phyloP scores from a whole-genome alignment of 139 green algal species.

The Mychonastes homosphaera region DNA sequence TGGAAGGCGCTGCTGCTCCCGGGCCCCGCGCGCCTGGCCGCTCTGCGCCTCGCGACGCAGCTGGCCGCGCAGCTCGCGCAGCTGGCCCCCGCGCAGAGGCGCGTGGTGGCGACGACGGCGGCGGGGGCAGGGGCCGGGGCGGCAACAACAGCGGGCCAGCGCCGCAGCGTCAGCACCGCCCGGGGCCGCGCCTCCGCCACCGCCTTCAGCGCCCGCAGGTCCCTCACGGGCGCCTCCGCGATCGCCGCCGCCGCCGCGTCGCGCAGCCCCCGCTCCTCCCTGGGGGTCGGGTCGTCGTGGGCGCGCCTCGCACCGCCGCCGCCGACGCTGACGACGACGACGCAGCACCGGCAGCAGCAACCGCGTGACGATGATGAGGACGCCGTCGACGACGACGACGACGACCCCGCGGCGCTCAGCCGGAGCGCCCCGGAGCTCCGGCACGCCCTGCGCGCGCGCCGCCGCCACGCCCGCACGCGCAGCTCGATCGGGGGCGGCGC shows the following conservation, averaged over 20 bases:
- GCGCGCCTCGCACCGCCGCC: too few relatives aligned
- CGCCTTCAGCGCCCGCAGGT: neutral
- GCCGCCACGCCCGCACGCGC: too few relatives aligned
- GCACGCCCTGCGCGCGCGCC: too few relatives aligned
- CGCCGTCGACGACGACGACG: too few relatives aligned
- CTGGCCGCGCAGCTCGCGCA: too few relatives aligned
- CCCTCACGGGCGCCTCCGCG: neutral
- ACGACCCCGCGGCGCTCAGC: too few relatives aligned
- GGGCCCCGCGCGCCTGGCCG: constrained; percentile 41
- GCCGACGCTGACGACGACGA: too few relatives aligned
- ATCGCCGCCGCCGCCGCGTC: constrained; percentile 1
- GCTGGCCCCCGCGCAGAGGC: constrained; percentile 12
- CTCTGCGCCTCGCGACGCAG: constrained; percentile 36
- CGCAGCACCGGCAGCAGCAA: constrained; percentile 5
- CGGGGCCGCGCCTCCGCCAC: neutral
- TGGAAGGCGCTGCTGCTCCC: constrained; percentile 66
- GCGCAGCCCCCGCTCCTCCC: neutral
- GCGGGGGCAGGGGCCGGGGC: neutral
- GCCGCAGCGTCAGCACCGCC: too few relatives aligned
- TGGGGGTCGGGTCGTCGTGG: too few relatives aligned
- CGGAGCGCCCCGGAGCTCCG: too few relatives aligned
- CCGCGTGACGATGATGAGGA: too few relatives aligned
- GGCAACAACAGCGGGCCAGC: too few relatives aligned
- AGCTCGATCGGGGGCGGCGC: neutral
- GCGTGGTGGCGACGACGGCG: constrained; percentile 3